phyloP scores from a whole-genome alignment of 345 rosid species.

The Dipteronia sinensis region DNA sequence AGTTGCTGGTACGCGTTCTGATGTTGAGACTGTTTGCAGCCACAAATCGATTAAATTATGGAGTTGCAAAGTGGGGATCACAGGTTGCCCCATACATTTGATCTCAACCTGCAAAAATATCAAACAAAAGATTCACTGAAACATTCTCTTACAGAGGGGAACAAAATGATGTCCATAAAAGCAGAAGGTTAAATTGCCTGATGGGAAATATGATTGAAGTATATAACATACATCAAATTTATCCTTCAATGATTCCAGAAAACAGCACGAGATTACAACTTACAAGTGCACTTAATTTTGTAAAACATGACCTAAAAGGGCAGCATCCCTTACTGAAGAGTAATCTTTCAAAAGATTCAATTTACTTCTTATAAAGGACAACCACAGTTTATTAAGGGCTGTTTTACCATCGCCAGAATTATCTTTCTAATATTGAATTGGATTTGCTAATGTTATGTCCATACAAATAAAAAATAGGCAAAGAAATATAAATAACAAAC shows the following conservation, averaged over 20 bases:
- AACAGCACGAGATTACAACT: neutral
- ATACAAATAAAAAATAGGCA: neutral
- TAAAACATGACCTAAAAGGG: neutral
- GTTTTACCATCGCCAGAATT: neutral
- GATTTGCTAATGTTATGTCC: neutral
- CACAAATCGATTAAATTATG: constrained; percentile 67
- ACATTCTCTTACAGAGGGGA: neutral
- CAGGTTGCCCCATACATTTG: constrained; percentile 73
- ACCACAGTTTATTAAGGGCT: too few relatives aligned
- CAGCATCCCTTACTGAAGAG: neutral
- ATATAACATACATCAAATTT: neutral
- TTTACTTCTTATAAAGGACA: neutral
- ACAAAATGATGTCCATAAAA: neutral
- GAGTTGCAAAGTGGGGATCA: constrained; percentile 58
- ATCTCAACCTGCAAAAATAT: constrained; percentile 65
- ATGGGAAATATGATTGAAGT: neutral
- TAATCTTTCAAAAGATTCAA: neutral
- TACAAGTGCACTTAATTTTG: neutral
- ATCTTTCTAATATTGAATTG: neutral
- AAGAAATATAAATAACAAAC: neutral
- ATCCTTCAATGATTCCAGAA: neutral
- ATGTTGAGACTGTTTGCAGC: constrained; percentile 52
- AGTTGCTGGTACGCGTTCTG: constrained; percentile 48
- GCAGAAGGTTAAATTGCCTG: neutral
- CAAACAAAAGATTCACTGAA: neutral